Evolutionary conservation across 306 rosid genomes (phyloP).

Genomic region (Quercus berberidifolia): DNA sequence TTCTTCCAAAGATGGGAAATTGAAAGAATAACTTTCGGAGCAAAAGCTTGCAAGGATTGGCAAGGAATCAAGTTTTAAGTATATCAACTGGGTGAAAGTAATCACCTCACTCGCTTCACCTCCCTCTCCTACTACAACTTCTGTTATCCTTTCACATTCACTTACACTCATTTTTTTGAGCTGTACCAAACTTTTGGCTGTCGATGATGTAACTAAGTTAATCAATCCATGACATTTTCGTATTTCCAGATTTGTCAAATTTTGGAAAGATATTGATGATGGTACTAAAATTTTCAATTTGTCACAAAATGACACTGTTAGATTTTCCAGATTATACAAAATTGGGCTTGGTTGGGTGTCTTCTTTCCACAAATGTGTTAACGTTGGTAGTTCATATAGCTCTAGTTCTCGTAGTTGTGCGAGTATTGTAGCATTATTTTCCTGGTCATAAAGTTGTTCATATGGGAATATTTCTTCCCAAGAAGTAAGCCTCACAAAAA

Average conservation of each 20-base stretch:
- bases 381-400: rapidly evolving
- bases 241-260: neutral
- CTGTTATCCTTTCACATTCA: no score
- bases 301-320: neutral
- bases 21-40: neutral
- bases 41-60: no score
- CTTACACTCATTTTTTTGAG: no score
- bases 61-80: neutral
- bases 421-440: neutral
- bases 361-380: neutral
- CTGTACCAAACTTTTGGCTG: no score
- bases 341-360: neutral
- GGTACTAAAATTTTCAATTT: neutral
- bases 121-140: no score
- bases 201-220: no score
- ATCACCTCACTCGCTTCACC: no score
- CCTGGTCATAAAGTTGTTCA: neutral
- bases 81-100: neutral
- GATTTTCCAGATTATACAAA: neutral
- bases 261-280: no score
- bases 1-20: neutral
- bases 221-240: no score
- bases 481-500: rapidly evolving
- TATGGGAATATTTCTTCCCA: neutral
- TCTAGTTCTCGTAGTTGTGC: neutral